Percentiles rank a stretch among this genome's conserved stretches.
Evolutionary conservation across 805 yeast genomes (phyloP).

Genomic region (Kluyveromyces starmeri): DNA sequence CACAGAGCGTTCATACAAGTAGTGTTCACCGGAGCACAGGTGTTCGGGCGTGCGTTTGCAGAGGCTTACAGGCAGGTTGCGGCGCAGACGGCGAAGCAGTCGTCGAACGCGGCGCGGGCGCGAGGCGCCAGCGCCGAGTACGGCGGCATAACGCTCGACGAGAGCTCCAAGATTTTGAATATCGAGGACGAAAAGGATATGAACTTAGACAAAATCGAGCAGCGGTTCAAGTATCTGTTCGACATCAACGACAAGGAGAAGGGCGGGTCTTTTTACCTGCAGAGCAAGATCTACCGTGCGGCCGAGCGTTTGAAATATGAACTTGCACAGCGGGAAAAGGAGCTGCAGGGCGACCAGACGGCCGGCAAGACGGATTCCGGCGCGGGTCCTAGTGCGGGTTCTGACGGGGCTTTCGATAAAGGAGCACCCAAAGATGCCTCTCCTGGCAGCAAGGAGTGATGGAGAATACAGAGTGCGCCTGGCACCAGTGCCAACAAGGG

Average conservation of each 20-base stretch:
- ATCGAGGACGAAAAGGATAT: conserved; percentile 52
- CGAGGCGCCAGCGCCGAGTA: conserved; percentile 34
- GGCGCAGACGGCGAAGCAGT: conserved; percentile 73
- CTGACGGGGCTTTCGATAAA: too few relatives aligned
- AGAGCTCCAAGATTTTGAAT: conserved; percentile 85
- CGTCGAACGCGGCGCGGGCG: conserved; percentile 40
- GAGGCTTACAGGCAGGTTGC: conserved; percentile 97
- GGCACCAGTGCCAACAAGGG: too few relatives aligned
- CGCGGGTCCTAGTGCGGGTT: too few relatives aligned
- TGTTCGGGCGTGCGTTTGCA: conserved; percentile 91
- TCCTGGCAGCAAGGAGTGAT: too few relatives aligned
- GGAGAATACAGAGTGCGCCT: too few relatives aligned
- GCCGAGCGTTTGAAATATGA: conserved; percentile 85
- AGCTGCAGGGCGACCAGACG: too few relatives aligned
- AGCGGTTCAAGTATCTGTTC: conserved; percentile 72
- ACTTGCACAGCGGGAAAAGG: conserved; percentile 29
- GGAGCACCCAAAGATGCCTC: too few relatives aligned
- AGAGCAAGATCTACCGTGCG: conserved; percentile 88
- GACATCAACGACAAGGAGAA: conserved; percentile 87
- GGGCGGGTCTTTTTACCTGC: conserved; percentile 92
- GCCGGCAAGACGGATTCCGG: too few relatives aligned
- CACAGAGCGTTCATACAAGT: conserved; percentile 87
- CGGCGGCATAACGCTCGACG: conserved; percentile 78
- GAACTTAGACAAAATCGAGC: conserved; percentile 48
- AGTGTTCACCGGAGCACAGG: conserved; percentile 88